phyloP scores from a whole-genome alignment of 2,329 filamentous ascomycete species.

The Ophiocordyceps sinensis region DNA sequence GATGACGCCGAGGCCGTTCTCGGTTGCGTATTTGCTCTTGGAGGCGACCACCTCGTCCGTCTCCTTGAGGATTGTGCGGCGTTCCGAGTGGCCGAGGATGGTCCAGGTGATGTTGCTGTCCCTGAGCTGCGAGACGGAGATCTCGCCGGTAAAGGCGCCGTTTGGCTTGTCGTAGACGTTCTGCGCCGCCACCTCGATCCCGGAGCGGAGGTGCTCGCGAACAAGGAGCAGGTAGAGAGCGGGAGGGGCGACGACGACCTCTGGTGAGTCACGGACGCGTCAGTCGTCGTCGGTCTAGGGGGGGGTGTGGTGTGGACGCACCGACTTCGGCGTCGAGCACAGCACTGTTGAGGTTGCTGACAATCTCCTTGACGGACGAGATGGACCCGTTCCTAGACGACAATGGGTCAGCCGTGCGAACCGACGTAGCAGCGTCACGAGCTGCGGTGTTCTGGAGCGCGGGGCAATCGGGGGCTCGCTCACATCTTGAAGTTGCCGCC shows the following conservation, averaged over 20 bases:
- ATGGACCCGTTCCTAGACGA: constrained; percentile 73
- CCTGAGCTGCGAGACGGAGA: constrained; percentile 80
- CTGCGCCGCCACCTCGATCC: constrained; percentile 80
- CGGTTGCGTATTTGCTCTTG: constrained; percentile 89
- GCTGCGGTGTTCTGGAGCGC: too few species aligned
- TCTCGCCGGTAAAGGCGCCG: constrained; percentile 94
- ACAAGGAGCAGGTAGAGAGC: constrained; percentile 80
- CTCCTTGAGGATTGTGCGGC: constrained; percentile 80
- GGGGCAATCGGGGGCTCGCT: constrained; percentile 11
- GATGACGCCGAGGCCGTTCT: constrained; percentile 79
- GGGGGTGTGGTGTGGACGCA: constrained; percentile 26
- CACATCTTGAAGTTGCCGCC: constrained; percentile 99
- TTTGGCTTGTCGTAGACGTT: constrained; percentile 97
- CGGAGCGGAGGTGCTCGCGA: constrained; percentile 60
- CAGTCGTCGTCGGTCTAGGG: neutral
- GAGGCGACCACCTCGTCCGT: constrained; percentile 70
- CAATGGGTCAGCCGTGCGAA: neutral
- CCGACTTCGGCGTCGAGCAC: constrained; percentile 62
- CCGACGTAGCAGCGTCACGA: too few species aligned
- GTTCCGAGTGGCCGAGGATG: constrained; percentile 89
- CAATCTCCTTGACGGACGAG: constrained; percentile 80
- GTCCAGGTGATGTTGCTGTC: constrained; percentile 82
- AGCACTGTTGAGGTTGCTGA: constrained; percentile 76
- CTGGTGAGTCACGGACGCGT: constrained; percentile 25
- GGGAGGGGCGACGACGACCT: constrained; percentile 90